Base-by-base conservation (phyloP, 352 stramenopile species). In the Phytopythium montanum region DNA sequence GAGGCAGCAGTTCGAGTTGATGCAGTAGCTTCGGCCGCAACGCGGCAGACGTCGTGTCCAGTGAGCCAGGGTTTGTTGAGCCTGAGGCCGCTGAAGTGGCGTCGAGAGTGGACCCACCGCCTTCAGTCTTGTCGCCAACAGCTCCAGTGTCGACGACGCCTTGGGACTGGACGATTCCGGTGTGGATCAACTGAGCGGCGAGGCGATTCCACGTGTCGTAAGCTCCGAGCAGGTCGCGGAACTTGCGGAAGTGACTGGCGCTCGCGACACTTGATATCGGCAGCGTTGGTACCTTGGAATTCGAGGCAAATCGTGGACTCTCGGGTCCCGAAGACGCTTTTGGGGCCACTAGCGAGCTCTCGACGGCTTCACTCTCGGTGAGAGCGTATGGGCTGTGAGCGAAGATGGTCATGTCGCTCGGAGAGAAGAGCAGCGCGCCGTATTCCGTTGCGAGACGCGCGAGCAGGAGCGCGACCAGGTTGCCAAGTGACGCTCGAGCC, bases 381-480 rank as follows among this genome's bases (percentile, higher is more conserved):
- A 9, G 28, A 25, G 23, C 18, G 25, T 81, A 72, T 0, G 67
- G 55, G 39, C 81, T 87, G 65, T 79, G 69, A 7, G 77, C 66
- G 46, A 88, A 90, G 9, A 70, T 69, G 4, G 69, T 85, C 65
- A 90, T 72, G 44, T 92, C 82, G 13, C 62, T 68, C 0, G 78
- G 79, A 13, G 75, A 75, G 62, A 90, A 92, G 16, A 92, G 60
- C 19, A 92, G 54, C 14, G 74, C 76, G 2, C 78, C 72, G 33
- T 79, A 87, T 45, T 84, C 80, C 0, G 70, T 71, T 0, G 72
- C 54, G 5, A 88, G 38, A n/a, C 88, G 81, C 6, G 67, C 62
- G 1, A 87, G 55, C 16, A 79, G 62, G 26, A 89, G 62, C 25
- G 72, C 51, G 0, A 75, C 63, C 10, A 84, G 77, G 14, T 56